Evolutionary conservation across 2,329 filamentous ascomycete species (phyloP).

Genomic region (Neofusicoccum sp.): DNA sequence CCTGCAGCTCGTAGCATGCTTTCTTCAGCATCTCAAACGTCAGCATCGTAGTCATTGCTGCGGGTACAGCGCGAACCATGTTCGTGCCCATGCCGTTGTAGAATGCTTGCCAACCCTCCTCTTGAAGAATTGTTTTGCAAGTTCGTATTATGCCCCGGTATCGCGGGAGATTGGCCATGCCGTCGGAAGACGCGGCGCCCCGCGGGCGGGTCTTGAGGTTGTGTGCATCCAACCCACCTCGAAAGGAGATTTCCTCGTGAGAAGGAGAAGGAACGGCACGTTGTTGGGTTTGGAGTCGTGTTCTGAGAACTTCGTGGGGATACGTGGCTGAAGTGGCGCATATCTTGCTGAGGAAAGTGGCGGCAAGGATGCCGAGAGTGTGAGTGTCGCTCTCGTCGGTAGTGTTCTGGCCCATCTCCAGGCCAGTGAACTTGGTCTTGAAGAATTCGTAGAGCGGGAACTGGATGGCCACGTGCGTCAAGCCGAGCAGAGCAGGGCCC

Average conservation of each 20-base stretch:
- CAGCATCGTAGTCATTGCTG: slow-evolving; percentile 95
- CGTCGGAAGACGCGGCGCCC: slow-evolving; percentile 52
- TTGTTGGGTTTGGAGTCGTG: slow-evolving; percentile 89
- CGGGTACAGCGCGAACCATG: slow-evolving; percentile 91
- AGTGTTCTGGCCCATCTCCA: slow-evolving; percentile 75
- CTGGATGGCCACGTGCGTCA: slow-evolving; percentile 94
- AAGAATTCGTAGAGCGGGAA: slow-evolving; percentile 95
- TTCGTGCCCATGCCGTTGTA: slow-evolving; percentile 98
- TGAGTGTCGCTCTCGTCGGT: slow-evolving; percentile 61
- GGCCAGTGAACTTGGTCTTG: slow-evolving; percentile 85
- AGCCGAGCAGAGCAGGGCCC: slow-evolving; percentile 83
- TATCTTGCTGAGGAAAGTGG: slow-evolving; percentile 91
- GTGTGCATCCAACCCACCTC: slow-evolving; percentile 31
- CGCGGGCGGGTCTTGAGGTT: slow-evolving; percentile 45
- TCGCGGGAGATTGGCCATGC: slow-evolving; percentile 54
- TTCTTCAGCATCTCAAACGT: slow-evolving; percentile 81
- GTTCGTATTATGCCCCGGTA: slow-evolving; percentile 82
- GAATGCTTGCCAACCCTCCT: slow-evolving; percentile 95
- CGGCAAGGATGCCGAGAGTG: slow-evolving; percentile 79
- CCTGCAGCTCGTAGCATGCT: slow-evolving; percentile 27
- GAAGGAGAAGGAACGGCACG: slow-evolving; percentile 53
- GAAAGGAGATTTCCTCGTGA: slow-evolving; percentile 52
- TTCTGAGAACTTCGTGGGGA: slow-evolving; percentile 93
- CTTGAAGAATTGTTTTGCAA: slow-evolving; percentile 76
- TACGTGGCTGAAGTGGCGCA: slow-evolving; percentile 94